phyloP scores from a whole-genome alignment of 805 yeast genomes.

The Barnettozyma wickerhamii region DNA sequence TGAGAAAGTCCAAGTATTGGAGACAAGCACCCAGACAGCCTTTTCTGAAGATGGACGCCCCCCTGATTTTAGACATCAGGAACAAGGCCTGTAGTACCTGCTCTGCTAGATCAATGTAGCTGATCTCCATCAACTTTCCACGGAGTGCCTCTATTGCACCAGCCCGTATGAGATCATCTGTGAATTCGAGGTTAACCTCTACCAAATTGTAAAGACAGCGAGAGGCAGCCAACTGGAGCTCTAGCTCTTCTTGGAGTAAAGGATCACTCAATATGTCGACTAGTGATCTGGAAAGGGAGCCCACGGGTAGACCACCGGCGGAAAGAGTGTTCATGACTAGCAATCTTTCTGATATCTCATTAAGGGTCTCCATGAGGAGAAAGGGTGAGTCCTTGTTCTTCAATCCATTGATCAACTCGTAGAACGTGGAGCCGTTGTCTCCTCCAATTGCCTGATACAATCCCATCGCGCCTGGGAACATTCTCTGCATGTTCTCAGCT shows the following conservation, averaged over 20 bases:
- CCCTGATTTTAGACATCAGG: constrained; percentile 51
- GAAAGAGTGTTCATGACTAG: constrained; percentile 64
- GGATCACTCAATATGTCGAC: constrained; percentile 58
- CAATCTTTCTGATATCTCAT: constrained; percentile 58
- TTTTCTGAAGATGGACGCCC: constrained; percentile 47
- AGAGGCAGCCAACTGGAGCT: constrained; percentile 78
- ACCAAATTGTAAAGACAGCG: constrained; percentile 77
- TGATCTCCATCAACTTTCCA: constrained; percentile 63
- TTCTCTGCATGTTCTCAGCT: constrained; percentile 28
- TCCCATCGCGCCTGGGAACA: constrained; percentile 36
- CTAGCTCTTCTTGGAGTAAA: constrained; percentile 56
- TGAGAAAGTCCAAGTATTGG: constrained; percentile 79
- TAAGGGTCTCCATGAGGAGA: constrained; percentile 57
- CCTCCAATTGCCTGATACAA: constrained; percentile 25
- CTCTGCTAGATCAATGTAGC: constrained; percentile 87
- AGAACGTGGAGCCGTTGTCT: constrained; percentile 18
- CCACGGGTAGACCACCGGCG: constrained; percentile 63
- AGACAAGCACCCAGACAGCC: constrained; percentile 65
- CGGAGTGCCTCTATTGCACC: constrained; percentile 66
- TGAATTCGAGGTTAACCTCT: constrained; percentile 66
- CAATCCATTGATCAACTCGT: constrained; percentile 20
- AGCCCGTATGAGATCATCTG: constrained; percentile 55
- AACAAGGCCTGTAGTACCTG: constrained; percentile 79
- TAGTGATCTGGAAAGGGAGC: constrained; percentile 48
- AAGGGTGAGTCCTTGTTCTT: constrained; percentile 46